Evolutionary conservation across 768 basidiomycete genomes (phyloP).

Genomic region (Phlegmacium glaucopus): DNA sequence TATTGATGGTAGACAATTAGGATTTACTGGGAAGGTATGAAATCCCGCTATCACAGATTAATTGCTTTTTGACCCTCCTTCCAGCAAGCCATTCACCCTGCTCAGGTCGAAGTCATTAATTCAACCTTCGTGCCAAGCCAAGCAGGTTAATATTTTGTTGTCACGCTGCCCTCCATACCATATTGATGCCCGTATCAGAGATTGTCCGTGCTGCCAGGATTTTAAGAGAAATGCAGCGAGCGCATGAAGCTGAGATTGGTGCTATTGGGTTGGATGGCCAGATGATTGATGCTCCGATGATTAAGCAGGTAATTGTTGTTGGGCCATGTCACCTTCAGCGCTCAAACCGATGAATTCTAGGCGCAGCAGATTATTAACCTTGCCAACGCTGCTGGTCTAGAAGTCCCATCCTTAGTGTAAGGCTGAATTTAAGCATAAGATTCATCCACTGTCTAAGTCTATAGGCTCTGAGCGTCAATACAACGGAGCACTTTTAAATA

Average conservation of each 20-base stretch:
- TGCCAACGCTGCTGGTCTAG: conserved; percentile 52
- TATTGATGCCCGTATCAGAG: conserved; percentile 42
- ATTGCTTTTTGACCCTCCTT: not conserved
- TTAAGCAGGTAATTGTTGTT: conserved; percentile 59
- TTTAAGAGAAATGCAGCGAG: conserved; percentile 57
- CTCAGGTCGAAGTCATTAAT: conserved; percentile 77
- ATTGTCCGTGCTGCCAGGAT: conserved; percentile 76
- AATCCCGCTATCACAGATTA: not conserved
- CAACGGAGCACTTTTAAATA: too few relatives aligned
- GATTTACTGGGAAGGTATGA: conserved; percentile 86
- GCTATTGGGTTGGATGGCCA: conserved; percentile 78
- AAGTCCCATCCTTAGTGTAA: conserved; percentile 42
- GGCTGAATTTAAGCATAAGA: not conserved
- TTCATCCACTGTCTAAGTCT: not conserved
- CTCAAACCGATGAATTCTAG: conserved; percentile 15
- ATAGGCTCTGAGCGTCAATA: not conserved
- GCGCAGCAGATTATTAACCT: conserved; percentile 47
- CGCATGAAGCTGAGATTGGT: conserved; percentile 51
- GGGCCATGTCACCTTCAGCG: not conserved
- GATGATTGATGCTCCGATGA: conserved; percentile 93
- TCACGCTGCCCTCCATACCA: not conserved
- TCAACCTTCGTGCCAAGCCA: conserved; percentile 72
- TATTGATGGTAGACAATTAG: conserved; percentile 72
- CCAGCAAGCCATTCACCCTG: conserved; percentile 94
- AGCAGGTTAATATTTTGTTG: conserved; percentile 47